Conservation (phyloP, 1,284 basidiomycete genomes). For the Austroboletus novae-zelandiae region DNA sequence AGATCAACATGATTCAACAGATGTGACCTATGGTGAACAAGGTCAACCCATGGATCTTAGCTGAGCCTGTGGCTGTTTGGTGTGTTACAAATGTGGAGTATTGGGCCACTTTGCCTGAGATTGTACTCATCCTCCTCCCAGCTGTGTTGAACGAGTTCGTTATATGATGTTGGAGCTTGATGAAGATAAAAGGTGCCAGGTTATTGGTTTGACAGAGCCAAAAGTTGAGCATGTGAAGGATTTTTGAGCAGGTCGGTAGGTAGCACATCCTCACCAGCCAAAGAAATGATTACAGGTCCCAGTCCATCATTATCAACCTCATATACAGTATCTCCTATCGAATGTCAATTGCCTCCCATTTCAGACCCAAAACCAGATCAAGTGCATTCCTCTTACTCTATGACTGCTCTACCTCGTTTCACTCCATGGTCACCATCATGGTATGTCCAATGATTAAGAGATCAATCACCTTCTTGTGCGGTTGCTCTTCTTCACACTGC, state of each 20-base stretch:
- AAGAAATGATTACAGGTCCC: too few relatives aligned
- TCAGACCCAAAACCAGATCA: too few relatives aligned
- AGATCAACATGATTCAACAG: neutral
- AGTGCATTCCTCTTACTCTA: too few relatives aligned
- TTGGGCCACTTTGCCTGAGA: neutral
- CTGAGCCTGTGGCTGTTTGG: too few relatives aligned
- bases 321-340: too few relatives aligned
- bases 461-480: neutral
- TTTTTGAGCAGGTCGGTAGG: neutral
- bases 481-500: neutral
- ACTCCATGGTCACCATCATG: neutral
- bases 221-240: neutral
- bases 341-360: too few relatives aligned
- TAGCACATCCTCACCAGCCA: too few relatives aligned
- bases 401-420: too few relatives aligned
- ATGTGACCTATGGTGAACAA: neutral
- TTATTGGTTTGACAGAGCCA: too few relatives aligned
- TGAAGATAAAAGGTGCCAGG: neutral
- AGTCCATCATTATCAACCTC: too few relatives aligned
- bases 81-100: too few relatives aligned
- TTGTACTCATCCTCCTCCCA: neutral
- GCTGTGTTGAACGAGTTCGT: neutral
- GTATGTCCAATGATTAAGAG: neutral
- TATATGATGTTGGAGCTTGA: neutral
- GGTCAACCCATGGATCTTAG: slow-evolving; percentile 1